A percentile compares a stretch with the other conserved stretches of the same genome.
Conservation (phyloP, 2,329 filamentous ascomycete genomes). For the Epichloe bromicola region DNA sequence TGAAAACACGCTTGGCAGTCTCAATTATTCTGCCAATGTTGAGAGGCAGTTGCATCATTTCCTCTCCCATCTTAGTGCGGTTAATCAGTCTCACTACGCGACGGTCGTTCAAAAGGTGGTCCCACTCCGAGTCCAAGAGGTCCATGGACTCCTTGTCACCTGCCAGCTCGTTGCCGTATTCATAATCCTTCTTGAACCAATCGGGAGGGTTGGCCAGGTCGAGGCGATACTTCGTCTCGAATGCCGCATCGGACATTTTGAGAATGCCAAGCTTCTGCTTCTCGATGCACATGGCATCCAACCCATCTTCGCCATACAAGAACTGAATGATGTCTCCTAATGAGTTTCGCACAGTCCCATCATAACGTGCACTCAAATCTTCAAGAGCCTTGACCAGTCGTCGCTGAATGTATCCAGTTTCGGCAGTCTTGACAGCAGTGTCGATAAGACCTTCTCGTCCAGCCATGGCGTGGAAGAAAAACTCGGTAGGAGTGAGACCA, state of each 20-base stretch:
- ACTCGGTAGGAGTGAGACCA: conserved; percentile 87
- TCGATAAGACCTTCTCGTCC: conserved; percentile 99
- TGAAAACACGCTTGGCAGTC: conserved; percentile 79
- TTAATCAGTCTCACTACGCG: conserved; percentile 59
- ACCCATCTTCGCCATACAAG: conserved; percentile 91
- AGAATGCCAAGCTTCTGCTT: conserved; percentile 83
- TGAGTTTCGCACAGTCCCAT: conserved; percentile 93
- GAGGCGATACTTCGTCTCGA: conserved; percentile 70
- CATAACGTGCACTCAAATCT: conserved; percentile 95
- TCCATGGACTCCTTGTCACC: conserved; percentile 81
- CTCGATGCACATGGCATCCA: conserved; percentile 89
- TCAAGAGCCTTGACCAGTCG: conserved; percentile 96
- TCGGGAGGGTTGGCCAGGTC: conserved; percentile 52
- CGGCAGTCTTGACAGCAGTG: conserved; percentile 97
- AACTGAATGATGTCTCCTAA: conserved; percentile 95
- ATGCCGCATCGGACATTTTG: conserved; percentile 62
- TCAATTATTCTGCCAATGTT: conserved; percentile 88
- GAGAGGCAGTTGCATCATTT: conserved; percentile 80
- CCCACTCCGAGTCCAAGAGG: conserved; percentile 79
- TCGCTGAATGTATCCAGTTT: conserved; percentile 98
- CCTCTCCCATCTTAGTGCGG: conserved; percentile 57
- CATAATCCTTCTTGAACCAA: conserved; percentile 45
- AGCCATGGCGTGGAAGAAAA: conserved; percentile 99
- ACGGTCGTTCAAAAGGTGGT: conserved; percentile 62
- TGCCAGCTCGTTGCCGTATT: conserved; percentile 74